These are phyloP conservation scores for Penicillium alfredii DNA, from an alignment of 495 filamentous ascomycete genomes.

Conservation along the genomic window DNA sequence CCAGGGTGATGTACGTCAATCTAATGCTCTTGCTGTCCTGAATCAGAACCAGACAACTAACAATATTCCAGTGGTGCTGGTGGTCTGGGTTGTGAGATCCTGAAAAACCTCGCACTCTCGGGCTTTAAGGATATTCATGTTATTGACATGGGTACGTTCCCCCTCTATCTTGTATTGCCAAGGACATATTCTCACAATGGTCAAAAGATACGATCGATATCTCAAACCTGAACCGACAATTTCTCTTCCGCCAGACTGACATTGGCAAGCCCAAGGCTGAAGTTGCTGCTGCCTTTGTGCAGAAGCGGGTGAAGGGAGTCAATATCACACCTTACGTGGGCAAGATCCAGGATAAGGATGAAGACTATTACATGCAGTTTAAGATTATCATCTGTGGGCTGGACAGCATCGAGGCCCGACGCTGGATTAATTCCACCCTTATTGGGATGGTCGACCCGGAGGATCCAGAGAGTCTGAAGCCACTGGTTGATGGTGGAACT, in stretches of 20 bases:
- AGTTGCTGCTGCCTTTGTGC: conserved; percentile 85
- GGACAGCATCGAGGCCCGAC: conserved; percentile 91
- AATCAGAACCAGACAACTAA: conserved; percentile 5
- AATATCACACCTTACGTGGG: conserved; percentile 89
- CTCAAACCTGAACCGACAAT: conserved; percentile 96
- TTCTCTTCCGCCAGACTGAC: conserved; percentile 87
- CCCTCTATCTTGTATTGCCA: not conserved
- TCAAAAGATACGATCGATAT: conserved; percentile 87
- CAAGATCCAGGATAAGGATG: conserved; percentile 95
- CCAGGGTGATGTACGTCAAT: conserved; percentile 34
- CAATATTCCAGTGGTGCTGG: conserved; percentile 69
- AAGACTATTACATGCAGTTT: conserved; percentile 98
- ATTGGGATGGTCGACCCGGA: conserved; percentile 81
- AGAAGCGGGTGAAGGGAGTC: conserved; percentile 80
- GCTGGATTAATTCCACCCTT: conserved; percentile 96
- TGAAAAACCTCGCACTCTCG: conserved; percentile 93
- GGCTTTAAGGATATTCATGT: conserved; percentile 97
- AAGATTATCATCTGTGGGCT: conserved; percentile 90
- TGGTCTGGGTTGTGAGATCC: conserved; percentile 90
- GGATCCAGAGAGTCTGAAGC: conserved; percentile 76
- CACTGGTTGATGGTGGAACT: conserved; percentile 92
- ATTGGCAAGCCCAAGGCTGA: conserved; percentile 93
- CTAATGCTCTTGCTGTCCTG: not conserved
- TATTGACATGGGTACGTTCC: conserved; percentile 83
- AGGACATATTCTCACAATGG: conserved; percentile 14